A percentile compares a stretch with the other conserved stretches of the same genome.
Conservation (phyloP, 2,329 filamentous ascomycete genomes). For the Stenocarpella maydis region DNA sequence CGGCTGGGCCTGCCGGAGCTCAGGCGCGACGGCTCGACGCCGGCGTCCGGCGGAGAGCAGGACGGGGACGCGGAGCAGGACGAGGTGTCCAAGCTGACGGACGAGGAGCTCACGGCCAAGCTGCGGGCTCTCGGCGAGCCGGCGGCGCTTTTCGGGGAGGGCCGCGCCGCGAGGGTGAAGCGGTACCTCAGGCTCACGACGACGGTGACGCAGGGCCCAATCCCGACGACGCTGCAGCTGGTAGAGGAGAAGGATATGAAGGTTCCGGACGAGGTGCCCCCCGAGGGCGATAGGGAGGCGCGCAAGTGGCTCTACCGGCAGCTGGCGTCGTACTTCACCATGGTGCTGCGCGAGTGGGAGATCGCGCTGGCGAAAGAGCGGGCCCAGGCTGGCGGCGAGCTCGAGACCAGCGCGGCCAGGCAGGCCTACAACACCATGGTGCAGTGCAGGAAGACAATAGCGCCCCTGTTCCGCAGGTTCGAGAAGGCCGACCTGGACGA, state of each 20-base stretch:
- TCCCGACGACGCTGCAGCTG: conserved; percentile 82
- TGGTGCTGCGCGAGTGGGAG: conserved; percentile 92
- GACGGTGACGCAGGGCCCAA: conserved; percentile 77
- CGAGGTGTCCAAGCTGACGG: conserved; percentile 68
- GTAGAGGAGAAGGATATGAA: conserved; percentile 92
- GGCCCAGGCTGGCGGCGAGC: conserved; percentile 41
- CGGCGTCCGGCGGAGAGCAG: conserved; percentile 36
- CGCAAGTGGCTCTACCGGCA: conserved; percentile 83
- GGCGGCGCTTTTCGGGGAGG: conserved; percentile 81
- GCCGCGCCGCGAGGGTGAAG: conserved; percentile 71
- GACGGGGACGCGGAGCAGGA: conserved; percentile 51
- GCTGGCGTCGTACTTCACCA: conserved; percentile 92
- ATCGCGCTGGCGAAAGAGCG: conserved; percentile 75
- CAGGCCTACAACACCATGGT: conserved; percentile 85
- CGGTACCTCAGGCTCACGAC: conserved; percentile 73
- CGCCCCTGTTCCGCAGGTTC: conserved; percentile 87
- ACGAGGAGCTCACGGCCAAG: conserved; percentile 73
- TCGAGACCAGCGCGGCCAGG: conserved; percentile 78
- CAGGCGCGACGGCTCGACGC: conserved; percentile 45
- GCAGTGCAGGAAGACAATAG: conserved; percentile 87
- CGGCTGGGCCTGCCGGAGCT: conserved; percentile 83
- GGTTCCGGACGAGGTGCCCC: conserved; percentile 69
- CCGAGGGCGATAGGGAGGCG: conserved; percentile 68
- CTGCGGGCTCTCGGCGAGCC: conserved; percentile 80
- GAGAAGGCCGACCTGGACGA: conserved; percentile 83